Evolutionary conservation across 139 green algal species (phyloP).

Genomic region (Picochlorum sp.): DNA sequence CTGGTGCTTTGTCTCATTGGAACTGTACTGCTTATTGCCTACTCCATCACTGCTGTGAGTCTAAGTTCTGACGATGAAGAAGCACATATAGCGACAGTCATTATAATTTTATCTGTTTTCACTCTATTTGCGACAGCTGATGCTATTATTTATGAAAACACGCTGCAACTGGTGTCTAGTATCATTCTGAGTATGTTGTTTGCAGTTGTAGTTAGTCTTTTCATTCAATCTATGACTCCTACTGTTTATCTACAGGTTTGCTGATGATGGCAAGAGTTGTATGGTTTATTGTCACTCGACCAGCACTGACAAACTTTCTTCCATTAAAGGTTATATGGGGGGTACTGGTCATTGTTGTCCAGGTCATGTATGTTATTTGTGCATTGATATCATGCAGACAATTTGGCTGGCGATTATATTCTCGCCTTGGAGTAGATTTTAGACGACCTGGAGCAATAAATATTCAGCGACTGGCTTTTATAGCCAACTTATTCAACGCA

Average conservation of each 20-base stretch:
- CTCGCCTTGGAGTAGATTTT: slow-evolving; percentile 25
- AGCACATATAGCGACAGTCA: slow-evolving; percentile 21
- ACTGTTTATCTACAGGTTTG: slow-evolving; percentile 5
- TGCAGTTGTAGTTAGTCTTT: too few species aligned
- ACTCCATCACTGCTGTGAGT: slow-evolving; percentile 6
- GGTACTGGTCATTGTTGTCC: slow-evolving; percentile 9
- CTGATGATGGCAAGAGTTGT: slow-evolving; percentile 19
- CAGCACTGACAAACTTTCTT: neutral
- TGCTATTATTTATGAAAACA: slow-evolving; percentile 28
- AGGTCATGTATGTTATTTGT: slow-evolving; percentile 10
- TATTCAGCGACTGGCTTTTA: neutral
- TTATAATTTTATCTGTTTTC: slow-evolving; percentile 23
- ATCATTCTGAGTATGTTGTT: slow-evolving; percentile 6
- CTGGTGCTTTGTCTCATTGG: slow-evolving; percentile 7
- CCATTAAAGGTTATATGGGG: slow-evolving; percentile 21
- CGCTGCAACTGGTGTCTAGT: slow-evolving; percentile 16
- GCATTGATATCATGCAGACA: slow-evolving; percentile 21
- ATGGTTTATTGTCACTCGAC: slow-evolving; percentile 9
- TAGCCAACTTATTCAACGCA: slow-evolving; percentile 1
- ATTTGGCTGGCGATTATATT: slow-evolving; percentile 33
- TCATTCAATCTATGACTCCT: neutral
- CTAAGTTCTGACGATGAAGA: slow-evolving; percentile 23
- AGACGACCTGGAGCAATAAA: slow-evolving; percentile 14
- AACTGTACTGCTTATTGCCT: slow-evolving; percentile 12
- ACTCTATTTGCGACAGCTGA: slow-evolving; percentile 15